Conservation (phyloP, 305 asterid genomes). For the Andrographis paniculata region DNA sequence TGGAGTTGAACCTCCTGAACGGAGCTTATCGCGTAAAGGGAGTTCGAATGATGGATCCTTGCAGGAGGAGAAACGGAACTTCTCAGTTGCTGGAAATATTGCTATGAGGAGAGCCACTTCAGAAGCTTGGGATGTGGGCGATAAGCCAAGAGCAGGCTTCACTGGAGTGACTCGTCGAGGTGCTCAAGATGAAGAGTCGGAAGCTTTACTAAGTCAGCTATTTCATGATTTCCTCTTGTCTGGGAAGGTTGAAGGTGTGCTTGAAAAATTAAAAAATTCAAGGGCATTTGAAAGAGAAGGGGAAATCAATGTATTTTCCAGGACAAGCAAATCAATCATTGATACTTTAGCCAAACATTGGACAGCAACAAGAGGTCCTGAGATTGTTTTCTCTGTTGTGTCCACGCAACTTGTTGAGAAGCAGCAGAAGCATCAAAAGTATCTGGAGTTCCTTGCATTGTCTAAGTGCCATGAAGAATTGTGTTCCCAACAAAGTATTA, state of each 20-base stretch:
- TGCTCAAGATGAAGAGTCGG: conserved; percentile 91
- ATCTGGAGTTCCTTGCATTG: conserved; percentile 91
- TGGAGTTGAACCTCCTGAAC: conserved; percentile 94
- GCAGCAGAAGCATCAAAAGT: conserved; percentile 77
- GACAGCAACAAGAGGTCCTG: conserved; percentile 93
- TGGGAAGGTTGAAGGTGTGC: conserved; percentile 71
- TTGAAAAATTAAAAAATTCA: conserved; percentile 52
- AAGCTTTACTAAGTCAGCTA: conserved; percentile 75
- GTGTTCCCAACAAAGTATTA: conserved; percentile 74
- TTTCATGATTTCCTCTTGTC: conserved; percentile 73
- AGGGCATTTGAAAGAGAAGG: conserved; percentile 95
- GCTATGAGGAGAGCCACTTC: conserved; percentile 82
- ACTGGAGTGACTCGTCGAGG: conserved; percentile 55
- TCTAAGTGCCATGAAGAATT: conserved; percentile 95
- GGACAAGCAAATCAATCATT: conserved; percentile 83
- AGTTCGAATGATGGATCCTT: conserved; percentile 71
- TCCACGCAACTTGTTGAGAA: conserved; percentile 77
- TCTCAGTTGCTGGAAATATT: conserved; percentile 47
- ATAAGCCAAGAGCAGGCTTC: conserved; percentile 52
- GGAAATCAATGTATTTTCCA: conserved; percentile 68
- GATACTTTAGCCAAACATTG: conserved; percentile 97
- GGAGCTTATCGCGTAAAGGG: conserved; percentile 89
- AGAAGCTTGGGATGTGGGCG: conserved; percentile 78
- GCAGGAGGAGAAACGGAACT: conserved; percentile 54
- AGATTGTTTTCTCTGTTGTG: conserved; percentile 68